phyloP scores from a whole-genome alignment of 2,329 filamentous ascomycete species.

The Periconia sp. region DNA sequence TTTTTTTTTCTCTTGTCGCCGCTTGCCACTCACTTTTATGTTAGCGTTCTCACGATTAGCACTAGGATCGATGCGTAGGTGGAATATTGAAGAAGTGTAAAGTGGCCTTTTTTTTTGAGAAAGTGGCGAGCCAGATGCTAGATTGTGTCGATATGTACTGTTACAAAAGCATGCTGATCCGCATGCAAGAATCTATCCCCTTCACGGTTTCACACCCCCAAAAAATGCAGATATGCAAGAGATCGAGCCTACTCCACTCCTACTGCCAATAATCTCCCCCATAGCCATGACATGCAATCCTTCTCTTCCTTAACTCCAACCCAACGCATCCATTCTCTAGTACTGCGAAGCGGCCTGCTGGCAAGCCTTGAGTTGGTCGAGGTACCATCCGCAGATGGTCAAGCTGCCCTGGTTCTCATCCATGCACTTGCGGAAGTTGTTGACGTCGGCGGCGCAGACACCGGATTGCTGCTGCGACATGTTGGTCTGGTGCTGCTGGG shows the following conservation, averaged over 20 bases:
- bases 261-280: not conserved
- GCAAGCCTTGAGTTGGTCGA: slow-evolving; percentile 78
- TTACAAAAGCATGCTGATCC: not conserved
- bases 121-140: not conserved
- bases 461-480: slow-evolving; percentile 40
- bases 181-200: not conserved
- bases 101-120: not conserved
- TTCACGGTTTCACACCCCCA: not conserved
- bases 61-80: too few species aligned
- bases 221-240: not conserved
- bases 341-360: slow-evolving; percentile 52
- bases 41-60: too few species aligned
- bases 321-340: slow-evolving; percentile 33
- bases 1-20: too few species aligned
- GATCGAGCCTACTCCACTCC: not conserved
- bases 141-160: not conserved
- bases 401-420: slow-evolving; percentile 92
- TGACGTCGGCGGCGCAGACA: slow-evolving; percentile 73
- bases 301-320: not conserved
- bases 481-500: slow-evolving; percentile 46
- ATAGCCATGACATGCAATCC: not conserved
- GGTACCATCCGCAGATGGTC: slow-evolving; percentile 96
- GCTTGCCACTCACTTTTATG: too few species aligned
- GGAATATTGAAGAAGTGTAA: too few species aligned
- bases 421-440: slow-evolving; percentile 92